A percentile compares a stretch with the other conserved stretches of the same genome.
phyloP scores from a whole-genome alignment of 73 alveolate genomes.

The Paramecium bursaria region DNA sequence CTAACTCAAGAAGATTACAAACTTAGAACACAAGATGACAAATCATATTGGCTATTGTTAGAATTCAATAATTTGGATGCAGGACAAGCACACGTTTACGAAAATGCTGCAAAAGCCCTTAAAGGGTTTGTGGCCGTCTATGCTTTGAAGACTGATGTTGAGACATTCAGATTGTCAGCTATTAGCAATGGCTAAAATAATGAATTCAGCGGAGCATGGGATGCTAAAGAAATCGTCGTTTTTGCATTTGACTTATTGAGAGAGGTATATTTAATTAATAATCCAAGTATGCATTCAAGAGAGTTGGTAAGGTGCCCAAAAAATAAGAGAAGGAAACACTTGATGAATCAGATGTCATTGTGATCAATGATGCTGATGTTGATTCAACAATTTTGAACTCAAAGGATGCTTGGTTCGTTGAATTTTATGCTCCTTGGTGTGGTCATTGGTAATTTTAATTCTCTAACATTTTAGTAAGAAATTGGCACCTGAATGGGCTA shows the following conservation, averaged over 20 bases:
- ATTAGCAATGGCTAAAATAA: constrained; percentile 24
- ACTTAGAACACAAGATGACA: background rate
- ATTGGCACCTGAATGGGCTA: constrained; percentile 90
- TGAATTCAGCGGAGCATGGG: constrained; percentile 53
- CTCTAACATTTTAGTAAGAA: constrained; percentile 71
- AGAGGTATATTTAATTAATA: background rate
- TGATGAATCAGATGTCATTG: constrained; percentile 79
- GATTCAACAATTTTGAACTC: constrained; percentile 74
- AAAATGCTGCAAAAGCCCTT: constrained; percentile 36
- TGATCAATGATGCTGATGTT: constrained; percentile 78
- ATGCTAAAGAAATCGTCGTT: constrained; percentile 40
- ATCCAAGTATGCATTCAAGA: constrained; percentile 40
- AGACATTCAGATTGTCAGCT: background rate
- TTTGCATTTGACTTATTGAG: constrained; percentile 51
- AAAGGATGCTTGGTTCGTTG: constrained; percentile 75
- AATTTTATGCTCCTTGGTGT: constrained; percentile 74
- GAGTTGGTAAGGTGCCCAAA: constrained; percentile 48
- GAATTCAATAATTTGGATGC: constrained; percentile 14
- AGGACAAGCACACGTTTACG: background rate
- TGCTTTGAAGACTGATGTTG: background rate
- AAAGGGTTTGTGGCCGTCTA: constrained; percentile 34
- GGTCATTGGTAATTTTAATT: constrained; percentile 61
- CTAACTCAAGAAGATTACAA: constrained; percentile 24
- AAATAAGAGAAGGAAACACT: constrained; percentile 48
- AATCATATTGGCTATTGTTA: constrained; percentile 19